These are phyloP conservation scores for Pichia deserticola DNA, from an alignment of 805 yeast genomes.

Conservation along the genomic window DNA sequence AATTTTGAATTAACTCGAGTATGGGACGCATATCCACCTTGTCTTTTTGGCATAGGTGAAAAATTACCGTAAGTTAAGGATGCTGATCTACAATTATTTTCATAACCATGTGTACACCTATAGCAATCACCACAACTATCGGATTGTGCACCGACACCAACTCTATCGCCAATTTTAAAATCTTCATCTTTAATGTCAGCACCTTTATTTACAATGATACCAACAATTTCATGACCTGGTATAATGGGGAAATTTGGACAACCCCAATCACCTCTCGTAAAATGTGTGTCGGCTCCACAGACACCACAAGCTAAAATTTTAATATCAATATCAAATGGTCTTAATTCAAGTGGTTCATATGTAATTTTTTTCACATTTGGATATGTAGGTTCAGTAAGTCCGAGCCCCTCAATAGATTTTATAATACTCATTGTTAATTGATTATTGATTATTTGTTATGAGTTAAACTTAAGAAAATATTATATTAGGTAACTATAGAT, in stretches of 20 bases:
- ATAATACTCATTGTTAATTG: constrained; percentile 26
- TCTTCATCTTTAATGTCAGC: constrained; percentile 22
- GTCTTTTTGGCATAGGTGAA: constrained; percentile 35
- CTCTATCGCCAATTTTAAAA: constrained; percentile 39
- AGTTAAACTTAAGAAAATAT: too few relatives aligned
- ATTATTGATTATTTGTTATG: too few relatives aligned
- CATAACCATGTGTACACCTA: constrained; percentile 30
- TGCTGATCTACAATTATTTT: constrained; percentile 41
- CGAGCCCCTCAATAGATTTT: constrained; percentile 9
- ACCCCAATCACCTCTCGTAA: constrained; percentile 27
- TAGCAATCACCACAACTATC: constrained; percentile 33
- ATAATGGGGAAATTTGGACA: constrained; percentile 10
- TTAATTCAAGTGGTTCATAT: constrained; percentile 10
- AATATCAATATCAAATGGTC: constrained; percentile 31
- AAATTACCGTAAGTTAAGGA: constrained; percentile 48
- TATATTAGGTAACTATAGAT: too few relatives aligned
- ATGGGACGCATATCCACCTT: constrained; percentile 47
- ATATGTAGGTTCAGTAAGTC: constrained; percentile 8
- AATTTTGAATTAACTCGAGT: constrained; percentile 36
- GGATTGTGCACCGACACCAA: constrained; percentile 41
- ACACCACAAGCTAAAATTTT: constrained; percentile 37
- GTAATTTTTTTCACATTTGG: constrained; percentile 9
- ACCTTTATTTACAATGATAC: constrained; percentile 34
- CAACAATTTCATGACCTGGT: constrained; percentile 43
- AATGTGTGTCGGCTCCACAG: constrained; percentile 51